Conservation (phyloP, 1,284 basidiomycete species). For the Xerocomus nothofagi region DNA sequence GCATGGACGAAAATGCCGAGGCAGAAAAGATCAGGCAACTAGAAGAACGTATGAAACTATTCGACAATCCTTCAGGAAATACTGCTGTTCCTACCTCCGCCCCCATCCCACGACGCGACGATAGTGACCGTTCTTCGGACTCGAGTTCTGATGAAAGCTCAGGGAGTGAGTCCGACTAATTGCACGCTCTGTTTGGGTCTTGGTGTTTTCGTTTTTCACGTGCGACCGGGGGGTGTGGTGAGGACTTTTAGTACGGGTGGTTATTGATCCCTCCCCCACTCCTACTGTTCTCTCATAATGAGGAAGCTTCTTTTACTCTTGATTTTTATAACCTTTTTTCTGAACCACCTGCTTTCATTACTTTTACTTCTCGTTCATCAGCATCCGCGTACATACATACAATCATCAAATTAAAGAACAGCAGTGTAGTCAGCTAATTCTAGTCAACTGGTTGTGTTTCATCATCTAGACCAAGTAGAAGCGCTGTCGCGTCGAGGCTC, state of each 20-base stretch:
- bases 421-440: constrained; percentile 39
- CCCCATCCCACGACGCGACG: constrained; percentile 41
- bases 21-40: constrained; percentile 87
- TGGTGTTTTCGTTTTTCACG: constrained; percentile 14
- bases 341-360: constrained; percentile 30
- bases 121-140: constrained; percentile 75
- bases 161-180: constrained; percentile 79
- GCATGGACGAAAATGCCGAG: constrained; percentile 88
- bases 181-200: constrained; percentile 11
- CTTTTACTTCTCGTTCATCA: constrained; percentile 22
- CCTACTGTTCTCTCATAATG: constrained; percentile 31
- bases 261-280: constrained; percentile 18
- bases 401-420: constrained; percentile 40
- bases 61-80: constrained; percentile 55
- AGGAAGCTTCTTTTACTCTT: constrained; percentile 27
- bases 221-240: constrained; percentile 16
- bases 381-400: constrained; percentile 39
- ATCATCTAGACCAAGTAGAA: constrained; percentile 14
- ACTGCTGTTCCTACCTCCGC: constrained; percentile 37
- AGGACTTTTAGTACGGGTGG: constrained; percentile 23
- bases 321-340: constrained; percentile 38
- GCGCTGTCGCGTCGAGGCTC: constrained; percentile 8
- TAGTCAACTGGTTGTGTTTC: constrained; percentile 30
- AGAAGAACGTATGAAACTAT: constrained; percentile 77
- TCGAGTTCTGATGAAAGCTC: constrained; percentile 78